Evolutionary conservation across 495 filamentous ascomycete species (phyloP).

Genomic region (Aspergillus heteromorphus): DNA sequence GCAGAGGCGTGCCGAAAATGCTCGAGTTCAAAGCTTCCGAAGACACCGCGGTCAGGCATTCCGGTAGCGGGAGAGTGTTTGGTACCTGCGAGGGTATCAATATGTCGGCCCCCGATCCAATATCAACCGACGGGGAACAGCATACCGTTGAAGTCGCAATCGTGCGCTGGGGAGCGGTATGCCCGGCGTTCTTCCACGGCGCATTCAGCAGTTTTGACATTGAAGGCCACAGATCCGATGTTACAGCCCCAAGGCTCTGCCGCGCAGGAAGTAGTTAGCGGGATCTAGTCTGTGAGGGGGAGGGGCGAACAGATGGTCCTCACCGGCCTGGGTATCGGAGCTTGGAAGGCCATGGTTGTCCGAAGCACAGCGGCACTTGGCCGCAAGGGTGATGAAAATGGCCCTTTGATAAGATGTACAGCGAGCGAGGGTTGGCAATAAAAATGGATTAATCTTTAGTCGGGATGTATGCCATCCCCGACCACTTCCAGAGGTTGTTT

Average conservation of each 20-base stretch:
- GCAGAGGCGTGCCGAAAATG: constrained; percentile 14
- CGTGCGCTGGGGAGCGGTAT: constrained; percentile 15
- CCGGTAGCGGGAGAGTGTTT: constrained; percentile 19
- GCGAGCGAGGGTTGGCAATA: not conserved
- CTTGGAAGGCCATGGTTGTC: constrained; percentile 48
- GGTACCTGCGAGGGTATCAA: constrained; percentile 5
- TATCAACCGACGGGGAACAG: not conserved
- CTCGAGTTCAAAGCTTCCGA: constrained; percentile 22
- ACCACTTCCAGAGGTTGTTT: constrained; percentile 7
- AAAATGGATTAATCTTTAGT: constrained; percentile 13
- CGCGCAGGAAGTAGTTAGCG: constrained; percentile 11
- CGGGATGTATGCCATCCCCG: constrained; percentile 25
- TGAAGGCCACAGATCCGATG: constrained; percentile 41
- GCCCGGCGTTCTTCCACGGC: constrained; percentile 30
- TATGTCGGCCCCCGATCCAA: not conserved
- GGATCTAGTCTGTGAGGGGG: not conserved
- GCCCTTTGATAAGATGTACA: constrained; percentile 13
- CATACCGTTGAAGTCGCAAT: constrained; percentile 16
- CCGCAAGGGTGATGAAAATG: constrained; percentile 26
- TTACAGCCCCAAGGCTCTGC: constrained; percentile 35
- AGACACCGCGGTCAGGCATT: constrained; percentile 25
- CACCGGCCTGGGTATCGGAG: constrained; percentile 37
- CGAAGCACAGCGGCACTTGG: constrained; percentile 36
- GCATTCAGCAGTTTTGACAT: constrained; percentile 36
- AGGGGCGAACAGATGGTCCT: constrained; percentile 8